Percentiles rank a stretch among this genome's conserved stretches.
phyloP scores from a whole-genome alignment of 2,329 filamentous ascomycete species.

The Alternaria consortialis region DNA sequence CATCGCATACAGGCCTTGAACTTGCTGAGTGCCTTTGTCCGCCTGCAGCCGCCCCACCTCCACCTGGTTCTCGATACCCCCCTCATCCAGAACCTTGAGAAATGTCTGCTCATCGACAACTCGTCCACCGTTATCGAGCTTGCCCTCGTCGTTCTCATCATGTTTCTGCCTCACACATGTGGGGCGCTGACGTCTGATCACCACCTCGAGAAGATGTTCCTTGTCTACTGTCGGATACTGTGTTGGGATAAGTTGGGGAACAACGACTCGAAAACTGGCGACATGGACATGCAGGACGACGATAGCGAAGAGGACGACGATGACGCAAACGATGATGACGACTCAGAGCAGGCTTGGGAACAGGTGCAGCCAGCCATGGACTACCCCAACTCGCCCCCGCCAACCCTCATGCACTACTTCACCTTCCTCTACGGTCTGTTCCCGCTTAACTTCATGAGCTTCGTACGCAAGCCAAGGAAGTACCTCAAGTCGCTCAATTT shows the following conservation, averaged over 20 bases:
- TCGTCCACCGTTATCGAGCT: slow-evolving; percentile 80
- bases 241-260: slow-evolving; percentile 74
- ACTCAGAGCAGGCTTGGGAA: slow-evolving; percentile 66
- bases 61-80: slow-evolving; percentile 76
- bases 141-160: slow-evolving; percentile 77
- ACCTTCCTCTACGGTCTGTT: slow-evolving; percentile 85
- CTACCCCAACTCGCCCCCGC: slow-evolving; percentile 62
- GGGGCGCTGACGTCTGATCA: slow-evolving; percentile 68
- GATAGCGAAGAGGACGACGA: slow-evolving; percentile 52
- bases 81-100: slow-evolving; percentile 74
- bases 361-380: slow-evolving; percentile 69
- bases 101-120: slow-evolving; percentile 78
- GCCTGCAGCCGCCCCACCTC: slow-evolving; percentile 80
- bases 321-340: slow-evolving; percentile 44
- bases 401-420: slow-evolving; percentile 77
- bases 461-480: slow-evolving; percentile 81
- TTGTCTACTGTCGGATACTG: slow-evolving; percentile 79
- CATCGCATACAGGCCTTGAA: slow-evolving; percentile 71
- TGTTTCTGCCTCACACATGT: slow-evolving; percentile 84
- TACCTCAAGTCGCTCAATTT: slow-evolving; percentile 79
- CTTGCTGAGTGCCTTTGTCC: slow-evolving; percentile 76
- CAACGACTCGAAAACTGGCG: slow-evolving; percentile 18
- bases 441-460: slow-evolving; percentile 86
- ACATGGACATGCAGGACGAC: slow-evolving; percentile 24
- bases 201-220: slow-evolving; percentile 77